A percentile compares a stretch with the other conserved stretches of the same genome.
phyloP scores from a whole-genome alignment of 2,329 filamentous ascomycete genomes.

The Penicillium sp. region DNA sequence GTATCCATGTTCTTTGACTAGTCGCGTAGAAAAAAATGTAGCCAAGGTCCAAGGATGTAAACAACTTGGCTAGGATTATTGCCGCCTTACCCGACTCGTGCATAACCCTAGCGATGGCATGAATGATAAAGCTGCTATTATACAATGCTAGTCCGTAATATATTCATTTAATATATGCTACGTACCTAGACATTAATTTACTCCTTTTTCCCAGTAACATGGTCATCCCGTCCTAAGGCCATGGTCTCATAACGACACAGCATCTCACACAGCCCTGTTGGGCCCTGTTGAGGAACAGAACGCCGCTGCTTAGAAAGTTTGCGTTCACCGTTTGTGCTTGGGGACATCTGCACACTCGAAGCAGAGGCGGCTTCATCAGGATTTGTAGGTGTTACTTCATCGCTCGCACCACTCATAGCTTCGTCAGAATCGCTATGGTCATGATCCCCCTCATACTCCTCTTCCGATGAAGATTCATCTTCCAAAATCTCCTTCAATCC shows the following conservation, averaged over 20 bases:
- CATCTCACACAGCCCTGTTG: constrained; percentile 31
- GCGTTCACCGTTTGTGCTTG: neutral
- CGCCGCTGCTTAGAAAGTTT: neutral
- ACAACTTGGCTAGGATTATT: no score
- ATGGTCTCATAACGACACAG: constrained; percentile 36
- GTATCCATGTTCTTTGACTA: no score
- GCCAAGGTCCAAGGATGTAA: no score
- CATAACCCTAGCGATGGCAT: no score
- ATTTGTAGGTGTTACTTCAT: neutral
- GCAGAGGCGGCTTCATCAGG: neutral
- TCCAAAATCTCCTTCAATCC: constrained; percentile 32
- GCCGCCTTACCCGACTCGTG: no score
- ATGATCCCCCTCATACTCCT: neutral
- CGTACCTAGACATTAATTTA: neutral
- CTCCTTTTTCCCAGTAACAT: neutral
- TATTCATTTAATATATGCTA: no score
- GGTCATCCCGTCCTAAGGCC: constrained; percentile 33
- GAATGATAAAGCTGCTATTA: no score
- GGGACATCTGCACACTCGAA: neutral
- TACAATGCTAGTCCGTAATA: no score
- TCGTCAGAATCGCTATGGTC: neutral
- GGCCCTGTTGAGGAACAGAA: constrained; percentile 8
- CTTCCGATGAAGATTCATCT: constrained; percentile 24
- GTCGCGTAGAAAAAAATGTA: no score
- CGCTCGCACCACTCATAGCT: neutral